Percentiles rank a stretch among this genome's conserved stretches.
Evolutionary conservation across 345 rosid species (phyloP).

Genomic region (Brassica juncea): DNA sequence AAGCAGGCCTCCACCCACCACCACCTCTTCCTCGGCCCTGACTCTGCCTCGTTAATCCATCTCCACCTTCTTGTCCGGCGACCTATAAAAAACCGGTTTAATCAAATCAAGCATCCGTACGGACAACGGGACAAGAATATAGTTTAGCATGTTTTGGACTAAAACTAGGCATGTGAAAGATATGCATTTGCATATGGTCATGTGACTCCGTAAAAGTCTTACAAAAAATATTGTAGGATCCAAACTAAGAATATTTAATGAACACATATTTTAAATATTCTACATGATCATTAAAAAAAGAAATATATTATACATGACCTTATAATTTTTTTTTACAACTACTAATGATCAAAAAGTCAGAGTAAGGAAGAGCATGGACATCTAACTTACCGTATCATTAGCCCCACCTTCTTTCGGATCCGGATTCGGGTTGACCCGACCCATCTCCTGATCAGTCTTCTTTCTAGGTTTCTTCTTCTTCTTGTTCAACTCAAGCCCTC

Average conservation of each 20-base stretch:
- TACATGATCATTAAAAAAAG: background rate
- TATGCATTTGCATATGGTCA: background rate
- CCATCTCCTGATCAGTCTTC: slow-evolving; percentile 25
- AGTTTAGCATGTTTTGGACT: background rate
- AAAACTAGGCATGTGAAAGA: background rate
- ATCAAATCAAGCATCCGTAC: background rate
- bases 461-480: slow-evolving; percentile 34
- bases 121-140: background rate
- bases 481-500: slow-evolving; percentile 42
- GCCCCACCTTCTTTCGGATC: background rate
- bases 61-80: slow-evolving; percentile 40
- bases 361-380: background rate
- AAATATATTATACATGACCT: background rate
- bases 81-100: slow-evolving; percentile 32
- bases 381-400: slow-evolving; percentile 15
- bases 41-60: slow-evolving; percentile 34
- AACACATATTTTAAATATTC: background rate
- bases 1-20: slow-evolving; percentile 83
- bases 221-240: background rate
- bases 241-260: background rate
- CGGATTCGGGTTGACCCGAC: slow-evolving; percentile 27
- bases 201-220: background rate
- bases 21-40: slow-evolving; percentile 41
- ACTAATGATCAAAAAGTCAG: background rate
- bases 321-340: background rate